phyloP scores from a whole-genome alignment of 2,329 filamentous ascomycete species.

The Colletotrichum spinosum region DNA sequence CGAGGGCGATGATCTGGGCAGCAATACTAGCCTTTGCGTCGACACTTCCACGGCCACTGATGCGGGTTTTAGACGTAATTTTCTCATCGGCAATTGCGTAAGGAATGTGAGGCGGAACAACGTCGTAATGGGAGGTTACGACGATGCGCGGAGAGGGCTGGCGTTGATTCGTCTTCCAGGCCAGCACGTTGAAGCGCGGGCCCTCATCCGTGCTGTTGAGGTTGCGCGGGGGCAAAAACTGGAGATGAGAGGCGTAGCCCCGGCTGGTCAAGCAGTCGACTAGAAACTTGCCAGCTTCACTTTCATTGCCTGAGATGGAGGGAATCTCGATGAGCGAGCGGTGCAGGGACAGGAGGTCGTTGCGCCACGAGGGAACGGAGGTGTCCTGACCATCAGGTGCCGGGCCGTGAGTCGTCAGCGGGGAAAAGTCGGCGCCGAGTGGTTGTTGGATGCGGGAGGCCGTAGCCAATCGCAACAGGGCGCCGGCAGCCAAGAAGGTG shows the following conservation, averaged over 20 bases:
- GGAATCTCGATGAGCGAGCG: slow-evolving; percentile 78
- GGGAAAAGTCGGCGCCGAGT: slow-evolving; percentile 20
- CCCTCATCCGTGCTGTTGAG: slow-evolving; percentile 43
- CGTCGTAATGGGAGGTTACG: slow-evolving; percentile 87
- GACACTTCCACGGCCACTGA: slow-evolving; percentile 80
- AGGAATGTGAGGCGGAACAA: slow-evolving; percentile 78
- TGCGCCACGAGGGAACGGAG: slow-evolving; percentile 52
- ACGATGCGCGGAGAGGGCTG: slow-evolving; percentile 68
- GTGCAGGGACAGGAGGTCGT: slow-evolving; percentile 76
- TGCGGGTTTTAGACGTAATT: slow-evolving; percentile 59
- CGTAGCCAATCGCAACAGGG: slow-evolving; percentile 26
- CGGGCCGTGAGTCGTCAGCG: slow-evolving; percentile 18
- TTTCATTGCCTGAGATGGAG: slow-evolving; percentile 78
- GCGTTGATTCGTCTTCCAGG: slow-evolving; percentile 64
- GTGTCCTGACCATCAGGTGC: not conserved
- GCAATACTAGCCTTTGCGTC: slow-evolving; percentile 79
- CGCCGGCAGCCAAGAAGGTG: slow-evolving; percentile 12
- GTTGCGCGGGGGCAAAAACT: slow-evolving; percentile 51
- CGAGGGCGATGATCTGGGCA: slow-evolving; percentile 77
- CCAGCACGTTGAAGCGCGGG: slow-evolving; percentile 80
- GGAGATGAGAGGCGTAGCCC: slow-evolving; percentile 57
- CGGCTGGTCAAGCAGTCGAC: slow-evolving; percentile 69
- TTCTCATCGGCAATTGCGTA: slow-evolving; percentile 68
- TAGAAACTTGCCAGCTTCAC: slow-evolving; percentile 75
- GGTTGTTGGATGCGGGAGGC: slow-evolving; percentile 31